phyloP scores from a whole-genome alignment of 2,329 filamentous ascomycete genomes.

The Rachicladosporium sp. region DNA sequence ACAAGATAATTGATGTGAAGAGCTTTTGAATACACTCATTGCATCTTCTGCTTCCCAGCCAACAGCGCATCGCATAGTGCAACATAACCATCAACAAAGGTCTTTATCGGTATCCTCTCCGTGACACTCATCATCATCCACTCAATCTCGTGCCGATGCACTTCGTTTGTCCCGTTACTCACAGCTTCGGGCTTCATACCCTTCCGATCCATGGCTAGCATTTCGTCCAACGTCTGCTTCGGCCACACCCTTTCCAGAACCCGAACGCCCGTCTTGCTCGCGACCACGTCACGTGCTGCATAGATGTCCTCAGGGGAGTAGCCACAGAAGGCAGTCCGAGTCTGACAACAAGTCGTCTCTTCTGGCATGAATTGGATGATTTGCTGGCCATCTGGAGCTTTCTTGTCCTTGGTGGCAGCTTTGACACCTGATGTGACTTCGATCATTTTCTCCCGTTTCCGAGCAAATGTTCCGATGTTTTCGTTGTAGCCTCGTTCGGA shows the following conservation, averaged over 20 bases:
- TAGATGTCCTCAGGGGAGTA: slow-evolving; percentile 8
- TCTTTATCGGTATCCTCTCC: slow-evolving; percentile 7
- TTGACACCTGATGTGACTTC: slow-evolving; percentile 6
- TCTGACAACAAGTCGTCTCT: slow-evolving; percentile 10
- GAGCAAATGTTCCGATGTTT: slow-evolving; percentile 10
- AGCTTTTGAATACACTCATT: too few species aligned
- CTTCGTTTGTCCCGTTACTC: too few species aligned
- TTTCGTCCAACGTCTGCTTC: slow-evolving; percentile 10
- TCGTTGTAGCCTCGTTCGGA: slow-evolving; percentile 12
- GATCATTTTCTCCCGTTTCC: slow-evolving; percentile 11
- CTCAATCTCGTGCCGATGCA: slow-evolving; percentile 7
- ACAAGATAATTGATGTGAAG: too few species aligned
- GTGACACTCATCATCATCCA: slow-evolving; percentile 11
- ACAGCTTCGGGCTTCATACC: slow-evolving; percentile 1
- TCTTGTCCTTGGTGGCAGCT: slow-evolving; percentile 5
- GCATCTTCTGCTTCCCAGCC: too few species aligned
- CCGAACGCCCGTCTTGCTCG: slow-evolving; percentile 6
- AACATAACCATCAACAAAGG: slow-evolving; percentile 12
- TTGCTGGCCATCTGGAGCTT: slow-evolving; percentile 2
- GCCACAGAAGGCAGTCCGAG: slow-evolving; percentile 8
- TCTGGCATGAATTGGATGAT: slow-evolving; percentile 8
- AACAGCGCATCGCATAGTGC: slow-evolving; percentile 11
- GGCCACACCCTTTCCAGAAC: slow-evolving; percentile 9
- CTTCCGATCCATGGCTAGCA: slow-evolving; percentile 9
- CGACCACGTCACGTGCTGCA: slow-evolving; percentile 8